phyloP scores from a whole-genome alignment of 441 rosid genomes.

The Erodium chrysanthum region DNA sequence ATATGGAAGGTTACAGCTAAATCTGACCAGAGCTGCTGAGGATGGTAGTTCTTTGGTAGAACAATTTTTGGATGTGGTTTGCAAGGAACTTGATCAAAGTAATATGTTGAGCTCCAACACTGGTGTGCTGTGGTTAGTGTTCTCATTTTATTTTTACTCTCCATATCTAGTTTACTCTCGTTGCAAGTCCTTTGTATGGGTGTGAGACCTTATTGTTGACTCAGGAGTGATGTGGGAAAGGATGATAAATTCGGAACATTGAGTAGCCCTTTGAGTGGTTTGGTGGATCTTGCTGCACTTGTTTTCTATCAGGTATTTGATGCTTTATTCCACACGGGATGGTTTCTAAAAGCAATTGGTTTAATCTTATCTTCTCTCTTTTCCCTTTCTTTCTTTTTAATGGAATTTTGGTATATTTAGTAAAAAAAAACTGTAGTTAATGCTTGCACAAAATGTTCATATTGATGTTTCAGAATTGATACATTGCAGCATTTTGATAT shows the following conservation, averaged over 20 bases:
- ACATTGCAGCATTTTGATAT: neutral
- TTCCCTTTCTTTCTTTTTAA: neutral
- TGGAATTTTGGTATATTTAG: conserved; percentile 7
- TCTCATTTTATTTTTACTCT: conserved; percentile 16
- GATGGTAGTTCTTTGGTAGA: conserved; percentile 58
- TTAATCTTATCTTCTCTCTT: neutral
- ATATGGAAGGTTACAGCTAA: conserved; percentile 71
- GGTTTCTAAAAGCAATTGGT: neutral
- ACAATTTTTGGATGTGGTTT: conserved; percentile 69
- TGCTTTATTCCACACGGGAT: neutral
- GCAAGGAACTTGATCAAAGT: conserved; percentile 79
- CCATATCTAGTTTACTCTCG: conserved; percentile 4
- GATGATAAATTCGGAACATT: conserved; percentile 68
- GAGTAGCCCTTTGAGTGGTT: conserved; percentile 47
- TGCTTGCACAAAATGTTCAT: conserved; percentile 5
- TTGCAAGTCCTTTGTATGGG: conserved; percentile 15
- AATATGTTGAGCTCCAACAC: conserved; percentile 30
- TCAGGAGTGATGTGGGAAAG: conserved; percentile 67
- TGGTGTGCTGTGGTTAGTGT: conserved; percentile 39
- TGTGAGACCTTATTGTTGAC: conserved; percentile 12
- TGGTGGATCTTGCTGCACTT: conserved; percentile 78
- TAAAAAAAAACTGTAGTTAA: conserved; percentile 5
- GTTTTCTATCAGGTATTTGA: conserved; percentile 59
- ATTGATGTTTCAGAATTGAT: conserved; percentile 1
- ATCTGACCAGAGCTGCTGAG: conserved; percentile 45